A percentile compares a stretch with the other conserved stretches of the same genome.
Evolutionary conservation across 441 rosid species (phyloP).

Genomic region (Isatis lusitanica): DNA sequence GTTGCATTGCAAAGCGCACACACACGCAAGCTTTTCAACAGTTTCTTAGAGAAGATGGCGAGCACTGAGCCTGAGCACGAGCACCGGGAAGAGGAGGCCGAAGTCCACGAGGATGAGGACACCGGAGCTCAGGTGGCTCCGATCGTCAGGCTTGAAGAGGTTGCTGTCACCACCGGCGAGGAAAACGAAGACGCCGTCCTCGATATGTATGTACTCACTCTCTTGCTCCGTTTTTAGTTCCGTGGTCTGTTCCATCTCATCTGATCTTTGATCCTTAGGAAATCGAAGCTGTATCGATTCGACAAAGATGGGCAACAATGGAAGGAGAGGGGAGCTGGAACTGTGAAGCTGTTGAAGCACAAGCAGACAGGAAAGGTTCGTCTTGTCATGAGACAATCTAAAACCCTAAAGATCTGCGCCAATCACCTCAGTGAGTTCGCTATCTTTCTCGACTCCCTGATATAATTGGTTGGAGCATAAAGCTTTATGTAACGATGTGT

Average conservation of each 20-base stretch:
- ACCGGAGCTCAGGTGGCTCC: conserved; percentile 89
- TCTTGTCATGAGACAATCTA: conserved; percentile 78
- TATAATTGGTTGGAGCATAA: background rate
- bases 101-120: conserved; percentile 75
- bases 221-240: background rate
- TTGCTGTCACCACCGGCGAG: conserved; percentile 76
- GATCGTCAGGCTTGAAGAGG: conserved; percentile 73
- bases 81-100: conserved; percentile 56
- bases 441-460: background rate
- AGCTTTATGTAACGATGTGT: background rate
- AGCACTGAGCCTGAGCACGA: conserved; percentile 55
- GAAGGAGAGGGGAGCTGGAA: conserved; percentile 84
- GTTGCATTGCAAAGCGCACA: background rate
- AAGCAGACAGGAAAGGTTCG: conserved; percentile 61
- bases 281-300: conserved; percentile 70
- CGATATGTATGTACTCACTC: conserved; percentile 51
- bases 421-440: conserved; percentile 59
- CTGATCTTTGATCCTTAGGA: conserved; percentile 37
- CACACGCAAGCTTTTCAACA: background rate
- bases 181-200: conserved; percentile 72
- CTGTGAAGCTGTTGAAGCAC: conserved; percentile 73
- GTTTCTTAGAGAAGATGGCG: conserved; percentile 41
- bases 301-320: conserved; percentile 76
- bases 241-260: background rate
- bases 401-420: conserved; percentile 87